Evolutionary conservation across 2,329 filamentous ascomycete species (phyloP).

Genomic region (Coleophoma eucalyptorum): DNA sequence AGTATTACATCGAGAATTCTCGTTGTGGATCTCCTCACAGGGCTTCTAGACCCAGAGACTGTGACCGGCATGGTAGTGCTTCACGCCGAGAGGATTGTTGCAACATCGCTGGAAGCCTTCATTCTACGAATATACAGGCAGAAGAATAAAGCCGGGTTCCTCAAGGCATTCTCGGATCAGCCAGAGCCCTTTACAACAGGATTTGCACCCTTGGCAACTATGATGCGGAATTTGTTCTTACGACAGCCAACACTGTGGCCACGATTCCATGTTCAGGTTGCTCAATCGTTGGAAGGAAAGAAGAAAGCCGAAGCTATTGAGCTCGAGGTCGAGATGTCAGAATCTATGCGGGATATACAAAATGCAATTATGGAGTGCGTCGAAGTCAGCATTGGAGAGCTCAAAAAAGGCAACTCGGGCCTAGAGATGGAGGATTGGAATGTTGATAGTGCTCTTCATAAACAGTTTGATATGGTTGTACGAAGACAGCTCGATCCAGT

Average conservation of each 20-base stretch:
- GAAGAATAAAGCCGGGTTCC: conserved; percentile 87
- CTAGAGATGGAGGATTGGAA: conserved; percentile 98
- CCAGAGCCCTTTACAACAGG: conserved; percentile 87
- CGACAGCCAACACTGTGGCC: conserved; percentile 89
- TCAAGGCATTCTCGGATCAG: conserved; percentile 94
- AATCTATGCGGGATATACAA: conserved; percentile 89
- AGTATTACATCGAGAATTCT: conserved; percentile 95
- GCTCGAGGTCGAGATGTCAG: conserved; percentile 92
- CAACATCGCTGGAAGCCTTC: conserved; percentile 90
- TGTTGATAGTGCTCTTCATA: conserved; percentile 85
- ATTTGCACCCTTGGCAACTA: conserved; percentile 82
- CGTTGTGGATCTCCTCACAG: conserved; percentile 89
- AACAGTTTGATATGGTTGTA: conserved; percentile 87
- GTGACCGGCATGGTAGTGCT: conserved; percentile 85
- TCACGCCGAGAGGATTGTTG: conserved; percentile 82
- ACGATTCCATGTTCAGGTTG: conserved; percentile 87
- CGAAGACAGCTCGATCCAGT: conserved; percentile 90
- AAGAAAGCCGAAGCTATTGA: conserved; percentile 96
- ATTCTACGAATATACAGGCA: conserved; percentile 92
- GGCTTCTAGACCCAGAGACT: conserved; percentile 73
- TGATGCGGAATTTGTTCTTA: conserved; percentile 90
- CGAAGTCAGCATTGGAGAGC: conserved; percentile 87
- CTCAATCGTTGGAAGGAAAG: conserved; percentile 83
- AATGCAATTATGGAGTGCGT: conserved; percentile 95
- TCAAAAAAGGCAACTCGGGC: conserved; percentile 86